Conservation (phyloP, 2,329 filamentous ascomycete species). For the Colletotrichum tabaci region DNA sequence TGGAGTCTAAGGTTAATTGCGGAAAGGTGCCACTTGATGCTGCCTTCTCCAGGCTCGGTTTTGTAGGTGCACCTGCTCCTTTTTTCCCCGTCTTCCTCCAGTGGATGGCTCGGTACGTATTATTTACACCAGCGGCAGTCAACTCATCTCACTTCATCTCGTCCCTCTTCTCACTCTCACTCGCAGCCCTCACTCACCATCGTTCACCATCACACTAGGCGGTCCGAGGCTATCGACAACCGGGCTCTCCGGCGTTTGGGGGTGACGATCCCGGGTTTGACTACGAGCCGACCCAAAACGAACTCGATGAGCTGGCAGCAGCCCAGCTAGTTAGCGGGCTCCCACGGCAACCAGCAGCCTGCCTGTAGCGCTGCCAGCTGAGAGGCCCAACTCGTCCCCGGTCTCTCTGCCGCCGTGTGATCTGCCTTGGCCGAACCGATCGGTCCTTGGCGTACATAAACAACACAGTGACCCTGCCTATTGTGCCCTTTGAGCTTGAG, state of each 20-base stretch:
- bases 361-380: too few relatives aligned
- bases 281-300: background rate
- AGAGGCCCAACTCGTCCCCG: background rate
- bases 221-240: background rate
- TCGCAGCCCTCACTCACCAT: background rate
- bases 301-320: background rate
- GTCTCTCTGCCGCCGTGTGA: conserved; percentile 33
- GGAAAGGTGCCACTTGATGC: background rate
- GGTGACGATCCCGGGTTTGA: conserved; percentile 11
- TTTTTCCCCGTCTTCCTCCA: background rate
- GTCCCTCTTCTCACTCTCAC: background rate
- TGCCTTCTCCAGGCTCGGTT: background rate
- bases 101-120: background rate
- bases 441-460: conserved; percentile 34
- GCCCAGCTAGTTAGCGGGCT: background rate
- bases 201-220: background rate
- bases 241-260: background rate
- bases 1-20: background rate
- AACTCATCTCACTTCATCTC: background rate
- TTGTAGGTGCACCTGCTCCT: background rate
- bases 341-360: background rate
- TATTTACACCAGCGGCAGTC: background rate
- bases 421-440: conserved; percentile 41
- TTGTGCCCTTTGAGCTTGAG: background rate
- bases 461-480: conserved; percentile 15